These are phyloP conservation scores for Pichia sp. DNA, from an alignment of 1,139 yeast genomes.

Conservation along the genomic window DNA sequence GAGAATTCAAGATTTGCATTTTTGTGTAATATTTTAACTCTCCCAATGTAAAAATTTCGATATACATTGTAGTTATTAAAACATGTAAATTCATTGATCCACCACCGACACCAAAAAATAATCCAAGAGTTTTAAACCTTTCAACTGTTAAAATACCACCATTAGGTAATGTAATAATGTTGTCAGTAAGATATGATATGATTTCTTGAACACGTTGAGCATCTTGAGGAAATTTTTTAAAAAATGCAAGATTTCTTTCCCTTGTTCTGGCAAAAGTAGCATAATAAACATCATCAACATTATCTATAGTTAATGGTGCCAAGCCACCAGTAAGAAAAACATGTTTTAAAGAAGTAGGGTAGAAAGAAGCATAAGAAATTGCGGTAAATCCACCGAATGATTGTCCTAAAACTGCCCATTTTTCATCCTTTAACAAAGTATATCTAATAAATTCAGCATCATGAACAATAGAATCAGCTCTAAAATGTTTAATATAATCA, in stretches of 20 bases:
- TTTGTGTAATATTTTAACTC: conserved; percentile 37
- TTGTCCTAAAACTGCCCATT: conserved; percentile 52
- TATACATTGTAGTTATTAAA: conserved; percentile 35
- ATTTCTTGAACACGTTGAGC: conserved; percentile 35
- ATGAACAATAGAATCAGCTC: conserved; percentile 47
- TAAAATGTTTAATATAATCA: conserved; percentile 37
- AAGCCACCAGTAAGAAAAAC: conserved; percentile 51
- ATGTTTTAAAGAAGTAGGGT: conserved; percentile 36
- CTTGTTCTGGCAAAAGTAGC: conserved; percentile 43
- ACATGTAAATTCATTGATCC: conserved; percentile 45
- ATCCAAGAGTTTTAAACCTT: conserved; percentile 49
- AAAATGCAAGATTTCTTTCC: conserved; percentile 45
- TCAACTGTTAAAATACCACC: conserved; percentile 46
- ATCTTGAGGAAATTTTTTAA: conserved; percentile 45
- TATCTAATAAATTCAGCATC: conserved; percentile 45
- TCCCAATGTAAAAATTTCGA: conserved; percentile 35
- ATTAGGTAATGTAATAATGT: conserved; percentile 37
- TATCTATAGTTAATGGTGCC: conserved; percentile 40
- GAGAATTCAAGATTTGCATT: conserved; percentile 29
- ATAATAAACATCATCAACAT: conserved; percentile 43
- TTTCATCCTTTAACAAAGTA: conserved; percentile 29
- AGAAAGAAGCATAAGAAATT: conserved; percentile 44
- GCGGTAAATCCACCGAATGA: conserved; percentile 53
- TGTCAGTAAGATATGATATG: conserved; percentile 31
- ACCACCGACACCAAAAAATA: conserved; percentile 44